These are phyloP conservation scores for Rutstroemia sp. DNA, from an alignment of 2,329 filamentous ascomycete species.

Conservation along the genomic window DNA sequence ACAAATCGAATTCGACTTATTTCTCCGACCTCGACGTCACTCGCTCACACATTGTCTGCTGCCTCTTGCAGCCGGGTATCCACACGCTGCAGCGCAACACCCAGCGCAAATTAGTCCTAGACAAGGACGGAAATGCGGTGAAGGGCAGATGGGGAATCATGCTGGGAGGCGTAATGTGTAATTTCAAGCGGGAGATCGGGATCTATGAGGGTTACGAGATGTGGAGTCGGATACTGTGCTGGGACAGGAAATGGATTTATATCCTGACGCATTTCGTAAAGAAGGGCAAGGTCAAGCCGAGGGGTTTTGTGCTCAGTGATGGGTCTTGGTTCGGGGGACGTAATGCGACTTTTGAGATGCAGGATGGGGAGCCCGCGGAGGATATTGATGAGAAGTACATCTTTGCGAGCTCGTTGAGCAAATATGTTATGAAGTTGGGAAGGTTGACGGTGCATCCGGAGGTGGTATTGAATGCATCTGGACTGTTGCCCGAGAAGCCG, in stretches of 20 bases:
- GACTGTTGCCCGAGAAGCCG: conserved; percentile 67
- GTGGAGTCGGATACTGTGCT: conserved; percentile 61
- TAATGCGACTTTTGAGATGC: conserved; percentile 35
- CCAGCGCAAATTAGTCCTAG: conserved; percentile 39
- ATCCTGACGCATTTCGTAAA: conserved; percentile 67
- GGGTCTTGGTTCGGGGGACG: conserved; percentile 34
- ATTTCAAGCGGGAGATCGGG: conserved; percentile 66
- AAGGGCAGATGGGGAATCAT: conserved; percentile 52
- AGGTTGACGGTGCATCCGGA: conserved; percentile 80
- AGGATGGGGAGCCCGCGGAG: conserved; percentile 30
- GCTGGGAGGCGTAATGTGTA: conserved; percentile 66
- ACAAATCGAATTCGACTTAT: conserved; percentile 66
- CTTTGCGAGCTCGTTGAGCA: conserved; percentile 64
- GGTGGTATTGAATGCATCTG: conserved; percentile 61
- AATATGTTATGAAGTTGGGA: conserved; percentile 78
- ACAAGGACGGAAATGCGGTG: conserved; percentile 37
- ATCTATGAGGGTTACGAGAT: conserved; percentile 65
- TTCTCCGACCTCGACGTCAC: conserved; percentile 65
- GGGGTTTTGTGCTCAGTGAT: conserved; percentile 33
- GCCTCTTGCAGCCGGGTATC: conserved; percentile 55
- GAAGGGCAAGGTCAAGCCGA: conserved; percentile 49
- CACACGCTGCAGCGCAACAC: conserved; percentile 43
- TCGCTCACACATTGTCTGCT: conserved; percentile 71
- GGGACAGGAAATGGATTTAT: conserved; percentile 80
- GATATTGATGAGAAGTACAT: conserved; percentile 53